Base-by-base conservation (phyloP, 371 early-diverging fungal species). In the Zychaea mexicana region DNA sequence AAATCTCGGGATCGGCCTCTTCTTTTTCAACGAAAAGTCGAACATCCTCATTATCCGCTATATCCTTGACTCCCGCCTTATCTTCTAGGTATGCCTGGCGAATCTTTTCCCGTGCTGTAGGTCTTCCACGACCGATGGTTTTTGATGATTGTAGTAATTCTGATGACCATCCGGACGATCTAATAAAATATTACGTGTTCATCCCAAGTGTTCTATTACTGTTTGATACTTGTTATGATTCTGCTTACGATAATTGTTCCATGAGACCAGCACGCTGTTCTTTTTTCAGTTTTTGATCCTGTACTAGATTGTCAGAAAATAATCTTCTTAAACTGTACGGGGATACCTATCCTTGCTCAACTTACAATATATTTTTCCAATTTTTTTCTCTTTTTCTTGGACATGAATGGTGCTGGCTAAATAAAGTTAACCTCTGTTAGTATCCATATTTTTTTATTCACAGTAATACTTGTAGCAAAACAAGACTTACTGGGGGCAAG, bases 271-370 rank as follows among this genome's bases (percentile, higher is more conserved):
- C 90, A 38, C 95, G 84, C 49, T 94, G 91, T 62, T 97, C 97
- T 82, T 97, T 98, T 74, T 96, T 96, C 71, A 96, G 70, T 75
- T 97, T 95, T 83, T 93, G 91, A 67, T 95, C 92, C 90, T 91
- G 52, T 17, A 38, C 38, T 36, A n/a, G 38, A 7, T 36, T 36
- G 38, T 36, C 15, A 36, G 38, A 7, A 7, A 9, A 7, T 36
- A 36, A 36, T 36, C 19, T 39, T 2, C 36, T 7, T 9, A 24
- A 21, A 52, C 52, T 21, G 12, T 61, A 58, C 26, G 21, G 38
- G 28, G 39, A 60, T 24, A 46, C 86, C 58, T 85, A 90, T n/a
- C n/a, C n/a, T n/a, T n/a, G n/a, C n/a, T n/a, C n/a, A 0, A 36
- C 36, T 36, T 42, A 42, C 92, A 74, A 95, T 89, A 68, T 92